Base-by-base conservation (phyloP, 257 asterid genomes). In the Eucommia ulmoides region DNA sequence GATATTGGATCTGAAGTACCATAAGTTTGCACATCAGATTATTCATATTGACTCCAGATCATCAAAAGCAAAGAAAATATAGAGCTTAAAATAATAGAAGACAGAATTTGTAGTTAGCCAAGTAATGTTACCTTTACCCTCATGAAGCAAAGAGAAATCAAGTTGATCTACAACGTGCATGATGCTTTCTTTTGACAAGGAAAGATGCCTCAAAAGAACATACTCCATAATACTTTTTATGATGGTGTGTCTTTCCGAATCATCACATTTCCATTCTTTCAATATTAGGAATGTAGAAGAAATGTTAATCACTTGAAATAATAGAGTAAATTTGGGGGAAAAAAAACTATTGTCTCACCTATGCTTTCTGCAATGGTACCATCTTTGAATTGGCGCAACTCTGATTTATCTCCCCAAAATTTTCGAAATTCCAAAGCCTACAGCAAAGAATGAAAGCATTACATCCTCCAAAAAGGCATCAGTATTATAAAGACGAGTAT, bases 321-420 rank as follows among this genome's bases (percentile, higher is more conserved):
- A n/a, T n/a, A n/a, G n/a, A n/a, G n/a, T n/a, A n/a, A n/a, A n/a
- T n/a, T n/a, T n/a, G n/a, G n/a, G n/a, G n/a, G n/a, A n/a, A n/a
- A n/a, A n/a, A n/a, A n/a, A n/a, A n/a, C n/a, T n/a, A n/a, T n/a
- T n/a, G 35, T 64, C 91, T 54, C 42, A 91, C 98, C 94, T 53
- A 80, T 96, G 69, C 79, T 89, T 91, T 91, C 98, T 60, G 94
- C 87, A 70, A 91, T 83, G 74, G 66, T 78, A 57, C 92, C 79
- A 74, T 91, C 98, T 50, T 88, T 91, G 60, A 91, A 91, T 78
- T 77, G 74, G 70, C 96, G 70, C 41, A 86, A 80, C 23, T 93
- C 68, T 67, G 95, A 77, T 71, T 78, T 91, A 50, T 86, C 98
- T 26, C 98, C 98, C 98, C 98, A 91, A 68, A 86, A 91, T 48